Conservation (phyloP, 805 yeast genomes). For the Starmerella apis region DNA sequence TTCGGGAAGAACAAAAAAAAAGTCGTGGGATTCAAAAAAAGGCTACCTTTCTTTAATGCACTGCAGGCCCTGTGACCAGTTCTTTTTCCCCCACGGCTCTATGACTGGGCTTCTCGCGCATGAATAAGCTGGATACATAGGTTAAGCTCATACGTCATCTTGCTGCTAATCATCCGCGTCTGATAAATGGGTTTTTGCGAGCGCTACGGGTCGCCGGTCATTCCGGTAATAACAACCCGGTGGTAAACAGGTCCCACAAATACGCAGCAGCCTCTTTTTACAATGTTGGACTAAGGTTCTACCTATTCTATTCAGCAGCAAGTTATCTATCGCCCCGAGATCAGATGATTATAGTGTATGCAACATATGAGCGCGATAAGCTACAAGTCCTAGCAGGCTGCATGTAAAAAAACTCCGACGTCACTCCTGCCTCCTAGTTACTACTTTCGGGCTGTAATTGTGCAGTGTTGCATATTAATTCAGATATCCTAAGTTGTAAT, state of each 20-base stretch:
- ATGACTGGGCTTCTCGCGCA: background rate
- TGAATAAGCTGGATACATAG: background rate
- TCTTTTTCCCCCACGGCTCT: background rate
- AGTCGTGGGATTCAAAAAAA: background rate
- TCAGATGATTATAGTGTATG: background rate
- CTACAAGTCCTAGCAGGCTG: background rate
- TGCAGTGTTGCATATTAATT: too few relatives aligned
- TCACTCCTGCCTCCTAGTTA: too few relatives aligned
- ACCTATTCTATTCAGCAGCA: background rate
- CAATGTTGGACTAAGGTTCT: too few relatives aligned
- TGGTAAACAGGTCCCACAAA: too few relatives aligned
- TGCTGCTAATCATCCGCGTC: too few relatives aligned
- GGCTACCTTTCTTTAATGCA: background rate
- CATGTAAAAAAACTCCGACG: too few relatives aligned
- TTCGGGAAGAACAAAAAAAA: background rate
- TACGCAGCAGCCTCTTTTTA: too few relatives aligned
- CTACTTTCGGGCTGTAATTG: too few relatives aligned
- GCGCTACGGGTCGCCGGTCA: too few relatives aligned
- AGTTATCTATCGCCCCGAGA: background rate
- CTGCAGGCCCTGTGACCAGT: constrained; percentile 2
- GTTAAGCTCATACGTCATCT: background rate
- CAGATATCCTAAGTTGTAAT: too few relatives aligned
- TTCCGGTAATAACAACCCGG: too few relatives aligned
- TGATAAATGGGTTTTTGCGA: too few relatives aligned
- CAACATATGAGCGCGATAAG: background rate